phyloP scores from a whole-genome alignment of 2,329 filamentous ascomycete genomes.

The Fusarium luffae region DNA sequence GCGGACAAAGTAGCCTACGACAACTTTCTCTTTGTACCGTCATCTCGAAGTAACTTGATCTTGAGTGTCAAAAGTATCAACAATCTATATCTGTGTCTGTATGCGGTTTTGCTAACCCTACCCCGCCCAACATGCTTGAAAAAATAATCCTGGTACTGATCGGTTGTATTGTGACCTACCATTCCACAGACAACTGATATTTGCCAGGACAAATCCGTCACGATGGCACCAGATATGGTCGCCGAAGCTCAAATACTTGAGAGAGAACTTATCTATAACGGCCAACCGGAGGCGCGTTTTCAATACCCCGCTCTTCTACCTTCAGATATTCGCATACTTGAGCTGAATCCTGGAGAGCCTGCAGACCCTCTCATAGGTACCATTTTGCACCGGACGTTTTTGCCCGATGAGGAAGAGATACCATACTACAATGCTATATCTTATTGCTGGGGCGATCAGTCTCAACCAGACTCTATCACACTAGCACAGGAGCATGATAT shows the following conservation, averaged over 20 bases:
- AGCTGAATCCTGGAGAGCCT: not conserved
- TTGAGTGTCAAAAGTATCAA: no score
- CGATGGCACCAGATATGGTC: no score
- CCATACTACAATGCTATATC: not conserved
- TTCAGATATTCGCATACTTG: not conserved
- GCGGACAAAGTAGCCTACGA: not conserved
- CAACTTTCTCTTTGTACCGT: no score
- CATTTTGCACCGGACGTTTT: not conserved
- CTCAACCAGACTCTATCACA: not conserved
- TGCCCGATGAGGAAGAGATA: not conserved
- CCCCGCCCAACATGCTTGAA: no score
- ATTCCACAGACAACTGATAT: no score
- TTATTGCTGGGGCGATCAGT: conserved; percentile 6
- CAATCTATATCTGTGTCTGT: no score
- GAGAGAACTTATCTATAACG: not conserved
- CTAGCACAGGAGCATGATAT: not conserved
- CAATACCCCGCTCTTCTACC: not conserved
- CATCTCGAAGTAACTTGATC: no score
- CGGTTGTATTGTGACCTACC: no score
- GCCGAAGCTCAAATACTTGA: no score
- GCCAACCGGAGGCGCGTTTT: not conserved
- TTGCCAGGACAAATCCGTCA: not conserved
- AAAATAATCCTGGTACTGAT: no score
- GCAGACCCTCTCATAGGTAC: not conserved
- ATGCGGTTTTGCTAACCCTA: no score